phyloP scores from a whole-genome alignment of 192 early-diverging fungal species.

The Entomortierella beljakovae region DNA sequence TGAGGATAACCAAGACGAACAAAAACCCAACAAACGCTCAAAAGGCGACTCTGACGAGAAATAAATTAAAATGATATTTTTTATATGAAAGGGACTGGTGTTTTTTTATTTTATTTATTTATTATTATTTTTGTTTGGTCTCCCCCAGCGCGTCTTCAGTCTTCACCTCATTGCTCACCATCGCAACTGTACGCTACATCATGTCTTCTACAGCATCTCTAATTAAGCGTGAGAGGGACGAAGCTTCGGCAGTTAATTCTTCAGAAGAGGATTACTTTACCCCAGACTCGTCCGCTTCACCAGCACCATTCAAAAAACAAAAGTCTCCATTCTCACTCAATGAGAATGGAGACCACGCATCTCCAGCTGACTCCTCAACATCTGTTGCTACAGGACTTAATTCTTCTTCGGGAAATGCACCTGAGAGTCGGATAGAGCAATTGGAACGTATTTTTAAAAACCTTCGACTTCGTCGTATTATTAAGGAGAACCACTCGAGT shows the following conservation, averaged over 20 bases:
- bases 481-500: constrained; percentile 90
- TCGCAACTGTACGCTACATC: not conserved
- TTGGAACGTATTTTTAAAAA: constrained; percentile 75
- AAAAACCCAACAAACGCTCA: constrained; percentile 13
- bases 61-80: not conserved
- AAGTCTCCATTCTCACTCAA: constrained; percentile 24
- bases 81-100: constrained; percentile 24
- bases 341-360: not conserved
- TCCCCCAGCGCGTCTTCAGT: not conserved
- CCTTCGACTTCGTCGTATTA: constrained; percentile 84
- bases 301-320: constrained; percentile 36
- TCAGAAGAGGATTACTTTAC: constrained; percentile 50
- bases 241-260: constrained; percentile 3
- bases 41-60: constrained; percentile 8
- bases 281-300: constrained; percentile 41
- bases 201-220: constrained; percentile 43
- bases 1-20: not conserved
- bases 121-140: not conserved
- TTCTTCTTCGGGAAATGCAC: not conserved
- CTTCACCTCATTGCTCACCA: not conserved
- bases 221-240: constrained; percentile 40
- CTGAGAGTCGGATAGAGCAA: constrained; percentile 10
- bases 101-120: constrained; percentile 12
- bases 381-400: not conserved
- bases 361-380: not conserved